Percentiles rank a stretch among this genome's conserved stretches.
phyloP scores from a whole-genome alignment of 2,329 filamentous ascomycete genomes.

The Penicillium sclerotiorum region DNA sequence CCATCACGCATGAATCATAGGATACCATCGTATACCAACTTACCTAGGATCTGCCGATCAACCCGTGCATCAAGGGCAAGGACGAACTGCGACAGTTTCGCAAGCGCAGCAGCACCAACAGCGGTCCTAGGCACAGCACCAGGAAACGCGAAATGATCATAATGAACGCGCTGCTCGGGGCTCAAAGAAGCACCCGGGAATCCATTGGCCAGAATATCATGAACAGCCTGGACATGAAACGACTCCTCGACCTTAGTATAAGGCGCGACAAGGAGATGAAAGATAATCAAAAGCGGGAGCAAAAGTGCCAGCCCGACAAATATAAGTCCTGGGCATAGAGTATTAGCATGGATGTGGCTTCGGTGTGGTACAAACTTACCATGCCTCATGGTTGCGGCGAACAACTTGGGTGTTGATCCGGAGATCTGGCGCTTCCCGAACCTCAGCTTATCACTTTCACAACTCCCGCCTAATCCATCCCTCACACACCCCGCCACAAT shows the following conservation, averaged over 20 bases:
- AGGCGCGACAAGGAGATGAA: slow-evolving; percentile 74
- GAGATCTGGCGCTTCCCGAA: slow-evolving; percentile 33
- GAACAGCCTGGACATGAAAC: slow-evolving; percentile 92
- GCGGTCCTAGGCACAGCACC: slow-evolving; percentile 92
- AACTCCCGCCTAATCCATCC: slow-evolving; percentile 10
- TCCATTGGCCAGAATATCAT: slow-evolving; percentile 84
- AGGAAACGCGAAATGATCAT: slow-evolving; percentile 89
- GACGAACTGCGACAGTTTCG: slow-evolving; percentile 70
- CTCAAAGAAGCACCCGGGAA: slow-evolving; percentile 53
- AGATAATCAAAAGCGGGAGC: slow-evolving; percentile 64
- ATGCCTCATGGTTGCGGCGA: slow-evolving; percentile 26
- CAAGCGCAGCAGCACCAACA: slow-evolving; percentile 75
- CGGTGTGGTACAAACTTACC: slow-evolving; percentile 18
- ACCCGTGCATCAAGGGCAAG: slow-evolving; percentile 61
- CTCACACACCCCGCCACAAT: slow-evolving; percentile 46
- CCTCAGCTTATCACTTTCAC: slow-evolving; percentile 24
- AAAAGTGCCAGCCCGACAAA: slow-evolving; percentile 53
- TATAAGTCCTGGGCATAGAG: slow-evolving; percentile 52
- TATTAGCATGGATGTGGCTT: too few species aligned
- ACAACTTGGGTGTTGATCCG: slow-evolving; percentile 22
- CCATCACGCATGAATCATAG: too few species aligned
- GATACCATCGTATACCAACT: slow-evolving; percentile 5
- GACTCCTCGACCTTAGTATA: slow-evolving; percentile 99
- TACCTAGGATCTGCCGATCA: slow-evolving; percentile 60
- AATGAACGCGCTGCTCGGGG: slow-evolving; percentile 65